Base-by-base conservation (phyloP, 768 basidiomycete species). In the Tubosaeta brunneosetosa region DNA sequence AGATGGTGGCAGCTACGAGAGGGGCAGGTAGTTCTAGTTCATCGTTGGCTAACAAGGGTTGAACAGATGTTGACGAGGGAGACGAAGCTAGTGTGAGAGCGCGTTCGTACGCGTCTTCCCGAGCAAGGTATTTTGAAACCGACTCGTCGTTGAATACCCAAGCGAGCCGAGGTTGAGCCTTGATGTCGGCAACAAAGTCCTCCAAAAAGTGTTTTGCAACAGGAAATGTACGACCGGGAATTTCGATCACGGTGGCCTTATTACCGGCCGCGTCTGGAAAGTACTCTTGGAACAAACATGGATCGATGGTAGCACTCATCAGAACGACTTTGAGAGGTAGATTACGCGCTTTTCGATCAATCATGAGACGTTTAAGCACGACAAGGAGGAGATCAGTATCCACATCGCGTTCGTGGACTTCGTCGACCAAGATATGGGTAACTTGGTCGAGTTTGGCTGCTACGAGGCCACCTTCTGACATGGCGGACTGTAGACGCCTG, bases 291-390 rank as follows among this genome's bases (percentile, higher is more conserved):
- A 97, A 98, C 25, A 95, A 77, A 0, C 80, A 80, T 9, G 94
- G 88, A 61, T 97, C 91, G 64, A 97, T 91, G 41, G 94, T 97
- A 9, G 94, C 94, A 63, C 91, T 94, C 94, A 97, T 97, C 51
- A 98, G 79, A 40, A 97, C 71, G 57, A 97, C 76, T 68, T 93
- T 94, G 68, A 97, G 71, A 3, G 88, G 84, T 44, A 84, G 80
- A 11, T 80, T 78, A 56, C 80, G 79, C 6, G 80, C 74, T 65
- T 80, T 85, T 59, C 93, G 82, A 52, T 91, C 85, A 6, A 77
- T 80, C 62, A 94, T 69, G 22, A 94, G 70, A 22, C 90, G 82
- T 68, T 94, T 94, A 50, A 98, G 78, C 6, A 94, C 91, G 52
- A 93, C 90, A 16, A 98, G 79, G 40, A 93, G 72, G 22, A 97